These are phyloP conservation scores for Amaranthus hypochondriacus DNA, from an alignment of 148 eudicot species.

Conservation along the genomic window DNA sequence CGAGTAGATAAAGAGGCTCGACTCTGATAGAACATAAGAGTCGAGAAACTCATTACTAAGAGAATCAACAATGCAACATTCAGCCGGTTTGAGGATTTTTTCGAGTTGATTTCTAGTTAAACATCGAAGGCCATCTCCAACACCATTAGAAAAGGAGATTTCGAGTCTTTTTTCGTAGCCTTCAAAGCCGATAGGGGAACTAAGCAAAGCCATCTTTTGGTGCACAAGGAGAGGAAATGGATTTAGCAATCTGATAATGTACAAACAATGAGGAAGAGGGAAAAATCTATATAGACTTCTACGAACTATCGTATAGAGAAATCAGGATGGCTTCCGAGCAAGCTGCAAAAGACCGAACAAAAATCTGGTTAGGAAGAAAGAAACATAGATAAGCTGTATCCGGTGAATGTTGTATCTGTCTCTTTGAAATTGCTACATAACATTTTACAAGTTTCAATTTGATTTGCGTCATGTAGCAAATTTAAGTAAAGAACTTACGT, in stretches of 20 bases:
- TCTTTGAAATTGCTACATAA: too few species aligned
- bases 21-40: constrained; percentile 69
- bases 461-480: neutral
- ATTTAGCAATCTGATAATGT: neutral
- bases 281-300: neutral
- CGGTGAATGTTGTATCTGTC: too few species aligned
- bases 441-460: neutral
- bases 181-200: constrained; percentile 66
- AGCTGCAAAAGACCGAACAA: constrained; percentile 39
- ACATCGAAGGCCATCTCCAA: constrained; percentile 52
- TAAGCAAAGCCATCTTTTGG: constrained; percentile 40
- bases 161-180: constrained; percentile 78
- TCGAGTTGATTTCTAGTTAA: constrained; percentile 51
- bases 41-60: constrained; percentile 52
- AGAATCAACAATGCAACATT: constrained; percentile 65
- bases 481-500: constrained; percentile 39
- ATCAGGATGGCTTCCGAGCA: constrained; percentile 66
- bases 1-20: constrained; percentile 68
- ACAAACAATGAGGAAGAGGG: constrained; percentile 2
- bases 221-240: constrained; percentile 10
- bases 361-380: neutral
- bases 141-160: constrained; percentile 44
- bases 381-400: too few species aligned
- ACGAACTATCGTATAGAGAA: neutral
- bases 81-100: constrained; percentile 52